Conservation (phyloP, 352 stramenopile species). For the Pythium rhizo-oryzae region DNA sequence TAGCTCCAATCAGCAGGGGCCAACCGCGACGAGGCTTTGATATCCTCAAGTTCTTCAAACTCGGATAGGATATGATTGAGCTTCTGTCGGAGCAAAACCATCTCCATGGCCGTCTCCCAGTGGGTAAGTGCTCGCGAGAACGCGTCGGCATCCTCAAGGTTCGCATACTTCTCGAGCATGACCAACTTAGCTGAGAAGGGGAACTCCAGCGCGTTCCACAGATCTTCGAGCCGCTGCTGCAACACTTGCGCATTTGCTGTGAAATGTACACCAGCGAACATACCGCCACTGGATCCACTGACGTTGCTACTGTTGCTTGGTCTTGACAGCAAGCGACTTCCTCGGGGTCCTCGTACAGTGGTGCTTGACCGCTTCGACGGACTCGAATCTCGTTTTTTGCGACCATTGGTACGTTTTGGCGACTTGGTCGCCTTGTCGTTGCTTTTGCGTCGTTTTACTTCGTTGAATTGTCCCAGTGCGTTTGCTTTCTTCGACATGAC, state of each 20-base stretch:
- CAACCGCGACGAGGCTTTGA: conserved; percentile 35
- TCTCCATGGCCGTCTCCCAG: conserved; percentile 48
- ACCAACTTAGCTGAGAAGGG: conserved; percentile 59
- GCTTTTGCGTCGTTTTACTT: background rate
- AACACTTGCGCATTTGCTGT: conserved; percentile 49
- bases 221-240: conserved; percentile 55
- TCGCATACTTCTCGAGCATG: conserved; percentile 70
- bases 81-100: conserved; percentile 51
- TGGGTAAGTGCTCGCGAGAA: conserved; percentile 42
- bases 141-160: conserved; percentile 45
- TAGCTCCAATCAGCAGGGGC: conserved; percentile 43
- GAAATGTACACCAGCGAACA: conserved; percentile 24
- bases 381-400: background rate
- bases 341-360: conserved; percentile 8
- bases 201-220: conserved; percentile 63
- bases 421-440: conserved; percentile 5
- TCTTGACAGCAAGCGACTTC: conserved; percentile 23
- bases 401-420: conserved; percentile 5
- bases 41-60: conserved; percentile 39
- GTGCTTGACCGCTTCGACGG: conserved; percentile 1
- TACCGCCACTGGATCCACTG: conserved; percentile 17
- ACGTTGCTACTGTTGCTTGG: conserved; percentile 26
- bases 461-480: background rate
- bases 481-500: conserved; percentile 10
- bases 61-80: conserved; percentile 45